Evolutionary conservation across 2,329 filamentous ascomycete species (phyloP), one percentile per base, ranked within the genome.

Genomic region (Penicillium fuscoglaucum): DNA sequence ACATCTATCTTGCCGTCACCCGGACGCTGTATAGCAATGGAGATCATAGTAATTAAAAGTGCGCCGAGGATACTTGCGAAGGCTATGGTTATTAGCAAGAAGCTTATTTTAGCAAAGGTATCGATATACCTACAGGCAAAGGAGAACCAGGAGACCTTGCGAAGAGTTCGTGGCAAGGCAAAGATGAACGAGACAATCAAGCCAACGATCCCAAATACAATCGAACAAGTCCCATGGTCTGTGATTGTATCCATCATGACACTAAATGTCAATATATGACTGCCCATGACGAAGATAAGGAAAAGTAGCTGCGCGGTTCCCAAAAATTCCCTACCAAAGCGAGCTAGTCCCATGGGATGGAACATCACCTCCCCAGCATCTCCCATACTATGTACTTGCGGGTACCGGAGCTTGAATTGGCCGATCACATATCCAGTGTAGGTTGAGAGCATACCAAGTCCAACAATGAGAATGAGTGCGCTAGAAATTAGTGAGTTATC

Each of bases 241-340:
- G 84, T 85, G 37, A 90, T 74, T 53, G 81, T 84, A 63, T 85
- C 84, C 71, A 89, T 82, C 68, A 87, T 87, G 63, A 90, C 87
- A 19, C 82, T 82, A 60, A 88, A 88, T 0, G 86, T 88, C 56
- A 90, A 74, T 52, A 87, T 80, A 74, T 90, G 88, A 17, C 86
- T 87, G 21, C 82, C 86, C 71, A 87, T 85, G 60, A 88, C 82
- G 74, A 90, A 88, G 57, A 87, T 74, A 33, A 90, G 76, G 69
- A 89, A 83, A 9, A 89, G 73, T 4, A 82, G 72, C 61, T 88
- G 86, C 61, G 83, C 85, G 53, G 78, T 73, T 33, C 84, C 85
- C 37, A 88, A 76, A 28, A 90, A 61, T 67, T 87, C 84, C 59
- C 84, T 82, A 1, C 84, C 86, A 26, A 83, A 74, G 6, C 74